A percentile compares a stretch with the other conserved stretches of the same genome.
Conservation (phyloP, 73 alveolate genomes). For the Breviolum minutum region DNA sequence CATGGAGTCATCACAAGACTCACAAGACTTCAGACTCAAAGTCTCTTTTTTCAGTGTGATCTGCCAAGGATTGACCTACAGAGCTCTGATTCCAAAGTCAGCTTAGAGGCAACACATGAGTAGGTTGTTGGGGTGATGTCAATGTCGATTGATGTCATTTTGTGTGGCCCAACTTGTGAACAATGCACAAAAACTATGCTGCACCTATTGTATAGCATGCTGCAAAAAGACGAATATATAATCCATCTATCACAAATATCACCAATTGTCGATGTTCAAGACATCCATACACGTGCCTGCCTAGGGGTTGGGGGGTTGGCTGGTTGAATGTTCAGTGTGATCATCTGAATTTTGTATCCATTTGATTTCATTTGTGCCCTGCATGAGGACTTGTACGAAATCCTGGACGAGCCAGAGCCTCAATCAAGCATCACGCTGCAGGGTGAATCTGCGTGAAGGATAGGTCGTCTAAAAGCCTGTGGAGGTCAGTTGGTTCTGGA, state of each 20-base stretch:
- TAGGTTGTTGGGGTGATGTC: too few species aligned
- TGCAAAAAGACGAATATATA: too few species aligned
- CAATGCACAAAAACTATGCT: too few species aligned
- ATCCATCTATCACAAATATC: too few species aligned
- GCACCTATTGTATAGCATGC: too few species aligned
- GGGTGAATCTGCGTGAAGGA: too few species aligned
- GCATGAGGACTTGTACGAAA: constrained; percentile 68
- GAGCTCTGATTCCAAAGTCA: constrained; percentile 39
- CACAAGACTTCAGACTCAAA: background rate
- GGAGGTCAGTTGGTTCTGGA: constrained; percentile 88
- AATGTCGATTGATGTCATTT: too few species aligned
- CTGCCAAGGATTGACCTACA: constrained; percentile 27
- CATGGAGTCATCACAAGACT: too few species aligned
- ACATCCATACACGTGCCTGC: background rate
- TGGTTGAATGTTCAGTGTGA: background rate
- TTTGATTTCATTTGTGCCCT: background rate
- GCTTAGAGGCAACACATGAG: background rate
- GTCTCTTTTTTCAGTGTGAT: background rate
- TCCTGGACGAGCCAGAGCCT: constrained; percentile 43
- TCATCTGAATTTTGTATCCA: background rate
- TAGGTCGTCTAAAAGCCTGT: background rate
- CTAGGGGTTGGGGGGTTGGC: background rate
- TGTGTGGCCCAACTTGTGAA: too few species aligned
- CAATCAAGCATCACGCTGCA: background rate
- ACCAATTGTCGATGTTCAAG: too few species aligned